A percentile compares a stretch with the other conserved stretches of the same genome.
Conservation (phyloP, 345 rosid genomes). For the Lepidium africanum region DNA sequence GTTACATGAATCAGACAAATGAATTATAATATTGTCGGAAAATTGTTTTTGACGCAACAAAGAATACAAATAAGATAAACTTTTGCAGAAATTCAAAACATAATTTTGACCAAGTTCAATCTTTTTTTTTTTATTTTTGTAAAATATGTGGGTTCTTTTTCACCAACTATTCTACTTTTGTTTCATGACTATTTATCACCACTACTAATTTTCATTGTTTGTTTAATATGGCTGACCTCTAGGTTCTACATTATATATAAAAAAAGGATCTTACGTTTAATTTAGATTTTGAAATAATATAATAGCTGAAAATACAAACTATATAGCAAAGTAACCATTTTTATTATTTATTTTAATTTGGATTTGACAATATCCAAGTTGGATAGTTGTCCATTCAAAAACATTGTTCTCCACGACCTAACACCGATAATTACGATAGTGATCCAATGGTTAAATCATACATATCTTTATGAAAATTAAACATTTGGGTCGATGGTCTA, state of each 20-base stretch:
- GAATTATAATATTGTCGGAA: not conserved
- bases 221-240: not conserved
- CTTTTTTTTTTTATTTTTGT: not conserved
- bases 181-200: not conserved
- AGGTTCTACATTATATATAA: too few relatives aligned
- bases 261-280: too few relatives aligned
- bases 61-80: not conserved
- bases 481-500: too few relatives aligned
- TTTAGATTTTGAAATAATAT: not conserved
- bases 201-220: not conserved
- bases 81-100: not conserved
- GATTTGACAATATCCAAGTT: not conserved
- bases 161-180: not conserved
- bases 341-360: not conserved
- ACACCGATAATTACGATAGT: not conserved
- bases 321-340: not conserved
- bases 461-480: too few relatives aligned
- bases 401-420: not conserved
- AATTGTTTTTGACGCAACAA: not conserved
- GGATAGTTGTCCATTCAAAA: constrained; percentile 6
- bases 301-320: not conserved
- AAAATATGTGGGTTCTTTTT: not conserved
- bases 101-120: not conserved
- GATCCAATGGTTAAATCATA: too few relatives aligned
- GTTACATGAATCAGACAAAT: not conserved